Evolutionary conservation across 1,139 yeast species (phyloP).

Genomic region (Saccharomyces hybrid): DNA sequence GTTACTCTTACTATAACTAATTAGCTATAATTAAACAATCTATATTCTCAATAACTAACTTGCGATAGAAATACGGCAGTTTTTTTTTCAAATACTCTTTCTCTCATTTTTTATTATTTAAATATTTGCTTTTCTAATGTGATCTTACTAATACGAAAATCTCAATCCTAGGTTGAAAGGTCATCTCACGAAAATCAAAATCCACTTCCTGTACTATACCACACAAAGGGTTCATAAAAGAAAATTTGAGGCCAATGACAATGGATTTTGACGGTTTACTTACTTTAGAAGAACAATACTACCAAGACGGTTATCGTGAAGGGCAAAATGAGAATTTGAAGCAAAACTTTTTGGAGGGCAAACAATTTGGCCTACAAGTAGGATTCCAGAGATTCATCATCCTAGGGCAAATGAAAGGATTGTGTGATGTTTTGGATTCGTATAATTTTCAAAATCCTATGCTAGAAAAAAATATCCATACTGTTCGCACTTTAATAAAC

Average conservation of each 20-base stretch:
- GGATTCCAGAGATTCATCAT: conserved; percentile 64
- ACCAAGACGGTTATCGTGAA: conserved; percentile 50
- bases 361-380: conserved; percentile 70
- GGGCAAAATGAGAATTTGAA: conserved; percentile 42
- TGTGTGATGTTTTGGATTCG: conserved; percentile 33
- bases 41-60: background rate
- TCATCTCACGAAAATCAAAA: background rate
- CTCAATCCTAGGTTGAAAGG: background rate
- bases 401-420: conserved; percentile 56
- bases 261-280: conserved; percentile 25
- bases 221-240: background rate
- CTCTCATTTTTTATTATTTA: background rate
- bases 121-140: background rate
- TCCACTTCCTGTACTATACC: background rate
- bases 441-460: conserved; percentile 10
- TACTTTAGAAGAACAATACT: conserved; percentile 37
- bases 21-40: background rate
- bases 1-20: background rate
- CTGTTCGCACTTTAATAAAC: conserved; percentile 18
- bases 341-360: conserved; percentile 64
- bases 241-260: background rate
- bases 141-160: background rate
- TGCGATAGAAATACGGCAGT: background rate
- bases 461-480: conserved; percentile 14
- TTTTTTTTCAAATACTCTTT: background rate